Evolutionary conservation across 371 early-diverging fungal genomes (phyloP).

Genomic region (Chytridium lagenaria): DNA sequence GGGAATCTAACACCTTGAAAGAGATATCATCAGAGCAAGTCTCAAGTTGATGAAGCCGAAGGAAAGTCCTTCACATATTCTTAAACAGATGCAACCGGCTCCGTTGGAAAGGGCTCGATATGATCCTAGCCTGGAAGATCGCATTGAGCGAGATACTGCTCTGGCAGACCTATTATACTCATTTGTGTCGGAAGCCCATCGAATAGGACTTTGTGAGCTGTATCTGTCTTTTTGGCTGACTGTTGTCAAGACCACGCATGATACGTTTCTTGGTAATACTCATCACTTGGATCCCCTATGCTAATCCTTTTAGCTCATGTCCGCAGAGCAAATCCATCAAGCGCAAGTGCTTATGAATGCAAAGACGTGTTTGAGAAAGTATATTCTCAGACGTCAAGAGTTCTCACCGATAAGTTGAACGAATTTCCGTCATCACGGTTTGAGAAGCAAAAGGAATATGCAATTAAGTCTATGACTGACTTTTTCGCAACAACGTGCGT

Average conservation of each 20-base stretch:
- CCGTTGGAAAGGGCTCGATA: neutral
- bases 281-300: no score
- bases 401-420: neutral
- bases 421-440: neutral
- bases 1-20: neutral
- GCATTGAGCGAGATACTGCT: conserved; percentile 9
- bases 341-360: neutral
- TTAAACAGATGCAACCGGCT: neutral
- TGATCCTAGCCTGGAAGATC: conserved; percentile 20
- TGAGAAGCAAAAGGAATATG: conserved; percentile 9
- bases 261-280: conserved; percentile 7
- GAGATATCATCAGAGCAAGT: conserved; percentile 1
- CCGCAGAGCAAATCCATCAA: neutral
- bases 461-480: neutral
- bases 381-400: neutral
- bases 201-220: neutral
- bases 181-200: neutral
- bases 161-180: conserved; percentile 12
- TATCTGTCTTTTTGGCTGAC: conserved; percentile 23
- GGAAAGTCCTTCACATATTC: neutral
- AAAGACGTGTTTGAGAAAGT: neutral
- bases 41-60: neutral
- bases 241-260: conserved; percentile 7
- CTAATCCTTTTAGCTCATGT: no score
- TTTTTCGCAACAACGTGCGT: neutral